These are phyloP conservation scores for Alternaria atra DNA, from an alignment of 2,329 filamentous ascomycete genomes.

Conservation along the genomic window DNA sequence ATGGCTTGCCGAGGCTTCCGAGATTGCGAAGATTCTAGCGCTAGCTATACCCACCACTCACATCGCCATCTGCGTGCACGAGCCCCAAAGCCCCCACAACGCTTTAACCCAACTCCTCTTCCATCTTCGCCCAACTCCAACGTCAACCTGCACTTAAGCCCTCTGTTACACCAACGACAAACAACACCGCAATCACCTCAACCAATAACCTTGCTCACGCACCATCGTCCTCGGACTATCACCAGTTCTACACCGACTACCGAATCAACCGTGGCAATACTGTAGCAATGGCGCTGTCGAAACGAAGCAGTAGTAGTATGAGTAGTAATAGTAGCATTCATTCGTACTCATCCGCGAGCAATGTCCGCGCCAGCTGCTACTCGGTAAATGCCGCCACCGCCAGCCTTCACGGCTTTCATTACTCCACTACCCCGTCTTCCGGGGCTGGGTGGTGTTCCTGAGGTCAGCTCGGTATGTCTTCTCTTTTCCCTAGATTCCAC, in stretches of 20 bases:
- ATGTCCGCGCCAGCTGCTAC: slow-evolving; percentile 92
- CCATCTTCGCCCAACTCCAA: slow-evolving; percentile 21
- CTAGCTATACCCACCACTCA: slow-evolving; percentile 6
- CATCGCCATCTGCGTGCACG: slow-evolving; percentile 11
- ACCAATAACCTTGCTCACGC: background rate
- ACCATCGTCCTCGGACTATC: background rate
- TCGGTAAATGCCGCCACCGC: slow-evolving; percentile 73
- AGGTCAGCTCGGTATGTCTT: slow-evolving; percentile 54
- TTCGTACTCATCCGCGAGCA: slow-evolving; percentile 71
- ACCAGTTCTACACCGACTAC: slow-evolving; percentile 4
- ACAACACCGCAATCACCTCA: slow-evolving; percentile 5
- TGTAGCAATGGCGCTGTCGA: slow-evolving; percentile 73
- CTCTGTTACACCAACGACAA: slow-evolving; percentile 15
- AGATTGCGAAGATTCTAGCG: slow-evolving; percentile 22
- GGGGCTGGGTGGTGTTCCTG: slow-evolving; percentile 60
- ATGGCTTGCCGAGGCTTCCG: slow-evolving; percentile 12
- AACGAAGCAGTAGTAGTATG: slow-evolving; percentile 69
- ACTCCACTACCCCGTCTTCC: slow-evolving; percentile 86
- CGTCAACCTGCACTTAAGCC: slow-evolving; percentile 11
- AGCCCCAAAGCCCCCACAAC: slow-evolving; percentile 16
- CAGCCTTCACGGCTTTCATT: slow-evolving; percentile 60
- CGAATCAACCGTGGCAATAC: slow-evolving; percentile 56
- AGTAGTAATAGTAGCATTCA: slow-evolving; percentile 70
- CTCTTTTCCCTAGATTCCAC: background rate
- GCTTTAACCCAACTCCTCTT: slow-evolving; percentile 28